Conservation (phyloP, 768 basidiomycete species). For the Podaxis sp. region DNA sequence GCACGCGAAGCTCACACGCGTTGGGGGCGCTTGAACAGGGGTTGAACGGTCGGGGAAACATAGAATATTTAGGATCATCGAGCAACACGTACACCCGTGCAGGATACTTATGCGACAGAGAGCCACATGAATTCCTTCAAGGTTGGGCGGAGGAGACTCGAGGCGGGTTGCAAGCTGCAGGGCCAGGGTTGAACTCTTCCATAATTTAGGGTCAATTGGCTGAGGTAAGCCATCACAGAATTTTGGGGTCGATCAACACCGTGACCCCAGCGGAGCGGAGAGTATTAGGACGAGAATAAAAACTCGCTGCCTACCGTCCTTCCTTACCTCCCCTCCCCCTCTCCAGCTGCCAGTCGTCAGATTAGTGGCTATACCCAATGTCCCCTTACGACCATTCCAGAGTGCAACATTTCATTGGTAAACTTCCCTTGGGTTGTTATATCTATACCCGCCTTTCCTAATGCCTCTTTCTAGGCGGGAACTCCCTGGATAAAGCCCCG, state of each 20-base stretch:
- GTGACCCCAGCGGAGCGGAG: conserved; percentile 33
- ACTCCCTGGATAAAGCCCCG: conserved; percentile 82
- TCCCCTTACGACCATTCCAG: conserved; percentile 53
- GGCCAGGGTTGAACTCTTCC: not conserved
- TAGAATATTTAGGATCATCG: not conserved
- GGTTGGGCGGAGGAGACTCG: not conserved
- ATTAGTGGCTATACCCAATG: conserved; percentile 30
- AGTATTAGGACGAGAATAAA: conserved; percentile 24
- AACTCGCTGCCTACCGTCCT: conserved; percentile 18
- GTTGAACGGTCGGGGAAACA: not conserved
- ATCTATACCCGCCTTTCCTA: conserved; percentile 13
- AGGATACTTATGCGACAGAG: not conserved
- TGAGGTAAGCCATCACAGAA: conserved; percentile 35
- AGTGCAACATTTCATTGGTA: conserved; percentile 55
- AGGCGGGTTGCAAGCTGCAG: not conserved
- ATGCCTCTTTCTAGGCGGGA: conserved; percentile 67
- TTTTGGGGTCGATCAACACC: conserved; percentile 45
- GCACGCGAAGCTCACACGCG: not conserved
- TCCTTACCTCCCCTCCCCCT: conserved; percentile 16
- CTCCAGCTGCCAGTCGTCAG: conserved; percentile 17
- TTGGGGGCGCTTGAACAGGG: too few relatives aligned
- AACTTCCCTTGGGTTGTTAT: conserved; percentile 13
- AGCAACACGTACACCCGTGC: not conserved
- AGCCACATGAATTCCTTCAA: not conserved
- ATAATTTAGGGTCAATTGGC: conserved; percentile 4